Evolutionary conservation across 345 rosid species (phyloP).

Genomic region (Hibiscus syriacus): DNA sequence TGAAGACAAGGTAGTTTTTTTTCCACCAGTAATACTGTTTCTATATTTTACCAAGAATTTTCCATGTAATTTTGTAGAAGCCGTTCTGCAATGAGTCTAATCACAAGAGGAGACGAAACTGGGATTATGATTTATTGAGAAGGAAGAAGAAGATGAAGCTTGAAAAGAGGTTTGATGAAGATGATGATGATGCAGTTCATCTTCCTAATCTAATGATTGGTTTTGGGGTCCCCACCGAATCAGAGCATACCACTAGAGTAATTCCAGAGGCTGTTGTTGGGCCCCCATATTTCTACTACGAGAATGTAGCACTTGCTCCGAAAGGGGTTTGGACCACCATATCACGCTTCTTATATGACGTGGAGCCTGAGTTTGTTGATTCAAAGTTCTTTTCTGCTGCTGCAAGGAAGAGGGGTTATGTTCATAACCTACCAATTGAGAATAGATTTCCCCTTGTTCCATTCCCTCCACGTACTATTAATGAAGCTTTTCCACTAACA

Average conservation of each 20-base stretch:
- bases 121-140: constrained; percentile 20
- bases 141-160: constrained; percentile 29
- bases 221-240: constrained; percentile 66
- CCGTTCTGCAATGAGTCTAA: constrained; percentile 15
- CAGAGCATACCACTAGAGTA: constrained; percentile 23
- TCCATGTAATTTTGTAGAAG: constrained; percentile 25
- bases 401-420: constrained; percentile 84
- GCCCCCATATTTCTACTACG: constrained; percentile 82
- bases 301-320: constrained; percentile 93
- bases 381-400: constrained; percentile 75
- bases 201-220: too few species aligned
- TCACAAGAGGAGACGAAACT: constrained; percentile 45
- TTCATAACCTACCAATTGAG: constrained; percentile 71
- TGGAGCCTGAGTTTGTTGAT: constrained; percentile 82
- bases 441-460: too few species aligned
- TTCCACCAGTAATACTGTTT: not conserved
- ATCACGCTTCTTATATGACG: constrained; percentile 53
- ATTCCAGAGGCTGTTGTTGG: constrained; percentile 56
- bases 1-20: constrained; percentile 44
- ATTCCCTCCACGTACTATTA: constrained; percentile 52
- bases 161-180: too few species aligned
- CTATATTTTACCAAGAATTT: not conserved
- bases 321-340: constrained; percentile 87
- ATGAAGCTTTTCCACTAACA: constrained; percentile 67
- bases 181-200: too few species aligned